Percentiles rank a stretch among this genome's conserved stretches.
Evolutionary conservation across 495 filamentous ascomycete species (phyloP).

Genomic region (Recurvomyces mirabilis): DNA sequence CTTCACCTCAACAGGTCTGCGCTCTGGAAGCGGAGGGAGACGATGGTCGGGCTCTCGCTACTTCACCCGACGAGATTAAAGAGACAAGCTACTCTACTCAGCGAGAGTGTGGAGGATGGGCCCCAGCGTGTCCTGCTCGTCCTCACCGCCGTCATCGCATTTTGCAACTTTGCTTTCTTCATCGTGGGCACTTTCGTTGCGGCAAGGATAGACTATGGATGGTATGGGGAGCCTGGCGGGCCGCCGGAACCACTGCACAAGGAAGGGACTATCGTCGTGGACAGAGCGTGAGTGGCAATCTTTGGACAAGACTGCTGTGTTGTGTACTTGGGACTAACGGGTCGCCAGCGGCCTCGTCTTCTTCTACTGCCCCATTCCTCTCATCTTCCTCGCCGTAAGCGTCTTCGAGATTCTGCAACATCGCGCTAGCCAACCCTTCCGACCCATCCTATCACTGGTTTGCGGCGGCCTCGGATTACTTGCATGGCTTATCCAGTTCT

Average conservation of each 20-base stretch:
- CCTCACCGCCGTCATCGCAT: background rate
- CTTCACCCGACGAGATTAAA: constrained; percentile 4
- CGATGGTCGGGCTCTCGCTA: constrained; percentile 7
- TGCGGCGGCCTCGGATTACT: background rate
- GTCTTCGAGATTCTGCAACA: background rate
- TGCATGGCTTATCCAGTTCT: constrained; percentile 6
- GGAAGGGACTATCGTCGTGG: background rate
- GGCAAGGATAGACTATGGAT: constrained; percentile 1
- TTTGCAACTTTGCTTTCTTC: constrained; percentile 5
- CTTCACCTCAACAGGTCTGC: background rate
- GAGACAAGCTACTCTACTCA: background rate
- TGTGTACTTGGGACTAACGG: background rate
- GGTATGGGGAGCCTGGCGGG: background rate
- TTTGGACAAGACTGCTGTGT: no score
- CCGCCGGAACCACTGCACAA: background rate
- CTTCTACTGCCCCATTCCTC: constrained; percentile 6
- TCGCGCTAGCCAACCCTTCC: background rate
- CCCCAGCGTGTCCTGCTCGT: background rate
- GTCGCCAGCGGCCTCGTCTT: constrained; percentile 1
- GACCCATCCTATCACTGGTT: background rate
- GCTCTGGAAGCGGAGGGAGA: background rate
- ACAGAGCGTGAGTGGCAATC: constrained; percentile 1
- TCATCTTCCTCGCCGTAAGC: background rate
- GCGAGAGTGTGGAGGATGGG: background rate
- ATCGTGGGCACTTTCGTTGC: background rate